A percentile compares a stretch with the other conserved stretches of the same genome.
Evolutionary conservation across 192 early-diverging fungal genomes (phyloP).

Genomic region (Mortierella hygrophila): DNA sequence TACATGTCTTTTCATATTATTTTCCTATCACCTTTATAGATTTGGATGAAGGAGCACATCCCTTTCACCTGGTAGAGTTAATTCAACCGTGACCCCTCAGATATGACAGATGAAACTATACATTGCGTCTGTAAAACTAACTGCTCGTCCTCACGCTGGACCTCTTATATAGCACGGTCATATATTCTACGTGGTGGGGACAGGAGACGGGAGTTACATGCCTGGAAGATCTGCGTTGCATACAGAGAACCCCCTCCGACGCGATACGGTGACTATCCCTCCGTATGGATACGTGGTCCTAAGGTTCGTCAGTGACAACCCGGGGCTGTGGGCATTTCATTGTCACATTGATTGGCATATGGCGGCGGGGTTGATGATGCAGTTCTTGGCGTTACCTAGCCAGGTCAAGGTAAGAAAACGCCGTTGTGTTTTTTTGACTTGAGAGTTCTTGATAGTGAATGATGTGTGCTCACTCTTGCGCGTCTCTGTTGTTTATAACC

Average conservation of each 20-base stretch:
- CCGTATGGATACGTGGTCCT: slow-evolving; percentile 10
- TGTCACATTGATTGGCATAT: slow-evolving; percentile 62
- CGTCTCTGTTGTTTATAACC: too few relatives aligned
- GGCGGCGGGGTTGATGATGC: slow-evolving; percentile 44
- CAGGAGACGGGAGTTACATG: slow-evolving; percentile 23
- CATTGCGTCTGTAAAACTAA: neutral
- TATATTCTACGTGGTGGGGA: slow-evolving; percentile 39
- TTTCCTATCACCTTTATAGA: neutral
- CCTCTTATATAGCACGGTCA: slow-evolving; percentile 45
- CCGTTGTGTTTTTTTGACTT: too few relatives aligned
- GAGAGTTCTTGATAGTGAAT: too few relatives aligned
- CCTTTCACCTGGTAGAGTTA: slow-evolving; percentile 43
- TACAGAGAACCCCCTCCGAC: slow-evolving; percentile 29
- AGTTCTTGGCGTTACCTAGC: slow-evolving; percentile 13
- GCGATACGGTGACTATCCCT: slow-evolving; percentile 38
- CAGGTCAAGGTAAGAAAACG: neutral
- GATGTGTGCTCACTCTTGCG: too few relatives aligned
- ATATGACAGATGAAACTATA: neutral
- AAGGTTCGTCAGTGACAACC: slow-evolving; percentile 42
- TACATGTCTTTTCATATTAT: neutral
- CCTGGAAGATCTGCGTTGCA: slow-evolving; percentile 3
- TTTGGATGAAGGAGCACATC: slow-evolving; percentile 36
- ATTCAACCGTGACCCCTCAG: too few relatives aligned
- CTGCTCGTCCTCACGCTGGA: neutral
- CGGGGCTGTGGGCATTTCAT: slow-evolving; percentile 58